Conservation (phyloP, 129 eudicot genomes). For the Smallanthus sonchifolius region DNA sequence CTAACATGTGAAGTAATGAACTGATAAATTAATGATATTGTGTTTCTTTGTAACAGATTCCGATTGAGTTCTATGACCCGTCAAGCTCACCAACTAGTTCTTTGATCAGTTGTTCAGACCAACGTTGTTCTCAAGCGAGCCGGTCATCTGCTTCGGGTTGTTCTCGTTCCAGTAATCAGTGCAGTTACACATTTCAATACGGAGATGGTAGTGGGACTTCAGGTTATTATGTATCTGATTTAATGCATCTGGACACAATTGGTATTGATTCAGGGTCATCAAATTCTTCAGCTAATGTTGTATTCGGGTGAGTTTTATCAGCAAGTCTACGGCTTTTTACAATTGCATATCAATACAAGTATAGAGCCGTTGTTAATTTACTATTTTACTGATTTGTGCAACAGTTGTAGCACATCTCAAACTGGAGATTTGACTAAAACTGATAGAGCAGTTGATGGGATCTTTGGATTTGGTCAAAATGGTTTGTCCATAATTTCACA, state of each 20-base stretch:
- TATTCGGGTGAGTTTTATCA: constrained; percentile 69
- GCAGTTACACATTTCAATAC: constrained; percentile 81
- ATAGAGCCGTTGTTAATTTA: neutral
- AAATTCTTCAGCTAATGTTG: constrained; percentile 75
- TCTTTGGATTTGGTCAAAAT: constrained; percentile 96
- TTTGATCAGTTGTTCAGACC: constrained; percentile 66
- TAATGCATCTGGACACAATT: constrained; percentile 62
- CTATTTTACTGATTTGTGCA: constrained; percentile 12
- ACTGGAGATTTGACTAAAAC: constrained; percentile 81
- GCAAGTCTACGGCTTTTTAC: neutral
- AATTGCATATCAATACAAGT: neutral
- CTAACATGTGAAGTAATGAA: neutral
- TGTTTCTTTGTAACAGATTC: constrained; percentile 44
- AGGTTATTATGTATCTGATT: constrained; percentile 77
- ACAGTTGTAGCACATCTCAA: constrained; percentile 89
- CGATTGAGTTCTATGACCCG: constrained; percentile 73
- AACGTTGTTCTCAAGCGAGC: constrained; percentile 63
- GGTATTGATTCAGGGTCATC: constrained; percentile 45
- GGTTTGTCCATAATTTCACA: constrained; percentile 85
- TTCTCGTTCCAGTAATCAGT: constrained; percentile 46
- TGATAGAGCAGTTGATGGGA: constrained; percentile 95
- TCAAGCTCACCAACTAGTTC: constrained; percentile 63
- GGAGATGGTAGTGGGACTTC: constrained; percentile 96
- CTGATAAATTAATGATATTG: neutral
- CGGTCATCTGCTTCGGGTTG: constrained; percentile 72